These are phyloP conservation scores for Psilocybe azurescens DNA, from an alignment of 768 basidiomycete species.

Conservation along the genomic window DNA sequence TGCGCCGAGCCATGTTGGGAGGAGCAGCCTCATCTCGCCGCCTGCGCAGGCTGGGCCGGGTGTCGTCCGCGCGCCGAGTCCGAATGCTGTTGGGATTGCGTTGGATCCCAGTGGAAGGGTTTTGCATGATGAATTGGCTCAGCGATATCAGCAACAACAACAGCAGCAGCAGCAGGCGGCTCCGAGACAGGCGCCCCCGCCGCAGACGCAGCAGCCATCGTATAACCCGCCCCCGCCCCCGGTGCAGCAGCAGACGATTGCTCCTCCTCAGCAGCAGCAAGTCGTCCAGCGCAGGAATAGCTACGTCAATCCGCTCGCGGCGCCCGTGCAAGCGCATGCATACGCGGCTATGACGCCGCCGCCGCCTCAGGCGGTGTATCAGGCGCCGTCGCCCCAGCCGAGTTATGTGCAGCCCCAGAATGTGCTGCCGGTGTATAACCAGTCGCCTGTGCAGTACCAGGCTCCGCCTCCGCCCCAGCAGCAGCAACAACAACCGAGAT, in stretches of 20 bases:
- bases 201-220: slow-evolving; percentile 25
- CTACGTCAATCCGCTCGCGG: slow-evolving; percentile 32
- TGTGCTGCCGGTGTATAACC: slow-evolving; percentile 33
- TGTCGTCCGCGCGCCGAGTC: slow-evolving; percentile 65
- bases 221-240: slow-evolving; percentile 36
- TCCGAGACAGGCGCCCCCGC: background rate
- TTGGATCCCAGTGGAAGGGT: slow-evolving; percentile 84
- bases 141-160: slow-evolving; percentile 52
- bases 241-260: slow-evolving; percentile 22
- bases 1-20: slow-evolving; percentile 30
- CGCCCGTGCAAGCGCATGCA: slow-evolving; percentile 36
- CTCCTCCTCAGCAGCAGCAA: slow-evolving; percentile 30
- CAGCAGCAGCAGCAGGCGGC: slow-evolving; percentile 35
- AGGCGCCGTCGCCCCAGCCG: slow-evolving; percentile 41
- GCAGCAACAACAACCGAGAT: slow-evolving; percentile 30
- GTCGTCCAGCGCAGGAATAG: slow-evolving; percentile 37
- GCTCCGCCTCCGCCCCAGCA: slow-evolving; percentile 23
- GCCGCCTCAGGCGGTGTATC: slow-evolving; percentile 41
- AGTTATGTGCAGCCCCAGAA: slow-evolving; percentile 36
- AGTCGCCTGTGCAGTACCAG: slow-evolving; percentile 27
- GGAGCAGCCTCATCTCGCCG: slow-evolving; percentile 48
- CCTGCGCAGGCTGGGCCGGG: slow-evolving; percentile 32
- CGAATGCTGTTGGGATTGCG: slow-evolving; percentile 82
- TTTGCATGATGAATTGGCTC: slow-evolving; percentile 79
- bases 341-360: slow-evolving; percentile 42